Conservation (phyloP, 768 basidiomycete species). For the Termitomyces sp. region DNA sequence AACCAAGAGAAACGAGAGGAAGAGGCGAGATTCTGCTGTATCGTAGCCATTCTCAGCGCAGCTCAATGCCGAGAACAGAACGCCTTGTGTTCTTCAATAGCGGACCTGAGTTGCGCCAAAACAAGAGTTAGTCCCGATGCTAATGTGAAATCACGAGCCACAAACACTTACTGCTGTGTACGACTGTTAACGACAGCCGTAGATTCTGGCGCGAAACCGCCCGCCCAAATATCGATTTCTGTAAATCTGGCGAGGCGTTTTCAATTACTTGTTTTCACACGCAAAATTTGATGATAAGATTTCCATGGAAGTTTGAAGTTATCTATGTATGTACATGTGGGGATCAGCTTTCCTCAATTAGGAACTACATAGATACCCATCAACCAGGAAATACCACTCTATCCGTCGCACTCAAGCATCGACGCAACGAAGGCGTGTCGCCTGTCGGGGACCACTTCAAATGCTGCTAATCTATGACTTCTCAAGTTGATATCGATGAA, state of each 20-base stretch:
- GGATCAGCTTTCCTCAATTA: no score
- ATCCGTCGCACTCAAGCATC: not conserved
- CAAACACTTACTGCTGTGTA: not conserved
- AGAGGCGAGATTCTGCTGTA: not conserved
- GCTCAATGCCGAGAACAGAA: not conserved
- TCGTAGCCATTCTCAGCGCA: not conserved
- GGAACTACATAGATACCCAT: no score
- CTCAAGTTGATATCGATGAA: not conserved
- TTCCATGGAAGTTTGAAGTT: not conserved
- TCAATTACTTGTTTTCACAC: not conserved
- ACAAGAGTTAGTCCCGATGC: not conserved
- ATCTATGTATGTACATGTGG: not conserved
- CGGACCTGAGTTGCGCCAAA: not conserved
- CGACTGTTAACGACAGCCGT: not conserved
- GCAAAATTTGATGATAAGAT: not conserved
- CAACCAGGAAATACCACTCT: not conserved
- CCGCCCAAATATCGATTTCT: not conserved
- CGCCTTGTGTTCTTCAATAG: not conserved
- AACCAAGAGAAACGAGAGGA: constrained; percentile 15
- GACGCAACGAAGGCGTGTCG: not conserved
- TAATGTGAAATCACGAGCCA: not conserved
- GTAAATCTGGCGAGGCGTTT: not conserved
- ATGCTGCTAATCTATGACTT: not conserved
- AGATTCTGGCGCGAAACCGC: not conserved
- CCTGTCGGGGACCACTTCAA: not conserved